A percentile compares a stretch with the other conserved stretches of the same genome.
These are phyloP conservation scores for Rhodofomes roseus DNA, from an alignment of 1,284 basidiomycete species.

Conservation along the genomic window DNA sequence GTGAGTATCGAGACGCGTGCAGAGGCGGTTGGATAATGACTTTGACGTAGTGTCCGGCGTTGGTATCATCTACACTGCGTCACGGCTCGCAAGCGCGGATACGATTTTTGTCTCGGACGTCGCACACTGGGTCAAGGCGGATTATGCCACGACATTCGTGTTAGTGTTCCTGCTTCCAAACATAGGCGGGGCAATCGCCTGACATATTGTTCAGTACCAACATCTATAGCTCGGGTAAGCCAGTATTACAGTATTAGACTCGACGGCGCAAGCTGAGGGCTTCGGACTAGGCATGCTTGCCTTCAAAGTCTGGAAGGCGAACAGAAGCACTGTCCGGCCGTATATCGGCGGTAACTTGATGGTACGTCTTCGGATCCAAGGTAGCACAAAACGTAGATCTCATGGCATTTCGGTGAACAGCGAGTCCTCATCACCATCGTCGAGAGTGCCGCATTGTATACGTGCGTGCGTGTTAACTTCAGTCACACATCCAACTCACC, in stretches of 20 bases:
- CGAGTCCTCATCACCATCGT: constrained; percentile 2
- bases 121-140: not conserved
- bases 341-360: not conserved
- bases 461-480: not conserved
- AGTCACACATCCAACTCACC: no score
- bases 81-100: not conserved
- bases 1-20: not conserved
- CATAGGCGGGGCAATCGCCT: not conserved
- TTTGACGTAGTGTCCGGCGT: not conserved
- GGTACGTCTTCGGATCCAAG: not conserved
- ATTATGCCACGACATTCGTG: constrained; percentile 1
- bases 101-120: not conserved
- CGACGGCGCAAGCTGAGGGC: not conserved
- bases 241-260: not conserved
- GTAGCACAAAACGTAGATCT: not conserved
- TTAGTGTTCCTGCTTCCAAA: not conserved
- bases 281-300: not conserved
- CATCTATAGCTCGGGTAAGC: constrained; percentile 3
- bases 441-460: constrained; percentile 2
- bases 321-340: not conserved
- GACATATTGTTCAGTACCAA: not conserved
- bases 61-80: not conserved
- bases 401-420: not conserved
- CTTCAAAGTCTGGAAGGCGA: not conserved
- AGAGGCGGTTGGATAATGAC: not conserved